Evolutionary conservation across 208 protist genomes (phyloP).

Genomic region (Leishmania braziliensis): DNA sequence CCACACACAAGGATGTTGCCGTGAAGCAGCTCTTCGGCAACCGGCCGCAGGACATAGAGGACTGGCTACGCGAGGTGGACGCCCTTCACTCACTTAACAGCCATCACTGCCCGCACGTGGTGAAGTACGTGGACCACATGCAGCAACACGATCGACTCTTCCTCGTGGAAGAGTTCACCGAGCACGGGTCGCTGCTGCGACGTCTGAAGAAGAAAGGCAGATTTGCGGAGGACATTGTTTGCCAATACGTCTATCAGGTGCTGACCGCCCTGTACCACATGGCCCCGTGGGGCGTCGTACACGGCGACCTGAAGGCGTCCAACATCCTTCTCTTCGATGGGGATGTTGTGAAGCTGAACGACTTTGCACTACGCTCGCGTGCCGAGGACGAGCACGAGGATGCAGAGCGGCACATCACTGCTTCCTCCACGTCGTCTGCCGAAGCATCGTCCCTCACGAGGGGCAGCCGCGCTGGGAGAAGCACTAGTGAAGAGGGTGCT

Average conservation of each 20-base stretch:
- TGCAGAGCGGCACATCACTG: not conserved
- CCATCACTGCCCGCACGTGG: conserved; percentile 46
- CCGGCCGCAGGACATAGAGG: conserved; percentile 41
- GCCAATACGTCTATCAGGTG: conserved; percentile 21
- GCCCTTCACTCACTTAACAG: conserved; percentile 55
- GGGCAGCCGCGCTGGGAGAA: conserved; percentile 1
- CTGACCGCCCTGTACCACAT: conserved; percentile 29
- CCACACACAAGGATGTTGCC: conserved; percentile 54
- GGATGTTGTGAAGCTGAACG: conserved; percentile 80
- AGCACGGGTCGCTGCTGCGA: conserved; percentile 62
- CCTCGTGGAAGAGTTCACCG: conserved; percentile 78
- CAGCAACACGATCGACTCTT: conserved; percentile 57
- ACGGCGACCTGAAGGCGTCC: conserved; percentile 91
- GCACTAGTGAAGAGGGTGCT: conserved; percentile 6
- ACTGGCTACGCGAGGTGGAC: conserved; percentile 76
- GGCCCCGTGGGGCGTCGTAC: conserved; percentile 48
- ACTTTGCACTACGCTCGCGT: conserved; percentile 79
- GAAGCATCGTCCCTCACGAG: not conserved
- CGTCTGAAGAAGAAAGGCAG: conserved; percentile 27
- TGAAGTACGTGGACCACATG: conserved; percentile 87
- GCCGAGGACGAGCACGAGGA: conserved; percentile 12
- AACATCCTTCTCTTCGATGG: conserved; percentile 78
- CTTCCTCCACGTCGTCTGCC: not conserved
- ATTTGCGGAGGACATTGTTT: conserved; percentile 14
- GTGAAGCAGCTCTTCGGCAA: conserved; percentile 64